Conservation (phyloP, 441 rosid species). For the Adansonia gregorii region DNA sequence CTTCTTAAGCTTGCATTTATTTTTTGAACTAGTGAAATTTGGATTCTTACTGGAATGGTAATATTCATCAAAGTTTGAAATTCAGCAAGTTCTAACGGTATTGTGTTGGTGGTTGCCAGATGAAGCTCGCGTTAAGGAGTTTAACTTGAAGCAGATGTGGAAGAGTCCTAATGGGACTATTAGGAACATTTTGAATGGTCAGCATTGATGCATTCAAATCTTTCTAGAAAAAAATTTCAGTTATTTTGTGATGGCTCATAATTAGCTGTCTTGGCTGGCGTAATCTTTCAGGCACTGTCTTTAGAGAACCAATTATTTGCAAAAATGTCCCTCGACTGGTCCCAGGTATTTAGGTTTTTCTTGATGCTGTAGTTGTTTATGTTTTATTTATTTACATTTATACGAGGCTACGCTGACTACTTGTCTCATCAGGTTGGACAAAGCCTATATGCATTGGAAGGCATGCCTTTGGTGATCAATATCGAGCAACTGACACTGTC, state of each 20-base stretch:
- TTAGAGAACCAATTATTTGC: conserved; percentile 96
- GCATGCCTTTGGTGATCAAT: conserved; percentile 98
- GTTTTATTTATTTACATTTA: neutral
- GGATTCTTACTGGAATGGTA: neutral
- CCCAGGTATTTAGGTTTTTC: conserved; percentile 54
- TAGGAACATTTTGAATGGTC: conserved; percentile 92
- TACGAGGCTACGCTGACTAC: conserved; percentile 22
- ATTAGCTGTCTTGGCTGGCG: conserved; percentile 3
- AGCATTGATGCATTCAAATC: conserved; percentile 29
- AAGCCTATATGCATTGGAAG: conserved; percentile 99
- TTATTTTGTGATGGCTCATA: neutral
- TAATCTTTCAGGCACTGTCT: conserved; percentile 78
- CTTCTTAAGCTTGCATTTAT: neutral
- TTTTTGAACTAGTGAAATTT: neutral
- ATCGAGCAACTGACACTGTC: conserved; percentile 84
- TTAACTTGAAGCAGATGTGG: conserved; percentile 91
- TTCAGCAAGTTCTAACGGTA: conserved; percentile 8
- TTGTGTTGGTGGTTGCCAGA: conserved; percentile 45
- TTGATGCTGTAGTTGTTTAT: neutral
- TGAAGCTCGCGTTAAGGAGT: conserved; percentile 92
- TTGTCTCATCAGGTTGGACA: conserved; percentile 73
- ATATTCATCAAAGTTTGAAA: conserved; percentile 1
- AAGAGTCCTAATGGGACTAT: conserved; percentile 97
- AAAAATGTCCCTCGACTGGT: conserved; percentile 85
- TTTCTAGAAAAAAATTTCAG: conserved; percentile 1